Evolutionary conservation across 2,329 filamentous ascomycete genomes (phyloP), one percentile per base, ranked within the genome.

Genomic region (Stagonosporopsis chrysanthemi): DNA sequence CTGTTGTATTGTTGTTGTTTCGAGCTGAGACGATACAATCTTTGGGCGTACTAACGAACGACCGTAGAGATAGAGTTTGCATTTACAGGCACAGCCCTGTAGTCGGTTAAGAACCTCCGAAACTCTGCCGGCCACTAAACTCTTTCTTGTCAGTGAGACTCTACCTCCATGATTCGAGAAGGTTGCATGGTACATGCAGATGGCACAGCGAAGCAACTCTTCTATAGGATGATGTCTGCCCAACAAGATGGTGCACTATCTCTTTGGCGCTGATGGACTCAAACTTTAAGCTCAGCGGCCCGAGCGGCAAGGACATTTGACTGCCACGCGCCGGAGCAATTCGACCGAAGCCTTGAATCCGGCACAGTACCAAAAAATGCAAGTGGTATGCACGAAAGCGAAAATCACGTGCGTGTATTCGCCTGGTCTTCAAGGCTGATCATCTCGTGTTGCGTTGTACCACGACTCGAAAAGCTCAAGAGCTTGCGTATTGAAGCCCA

Each of bases 11-110:
- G 31, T 17, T 7, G 54, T 39, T 9, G 47, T 56, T 48, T 57
- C 48, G 48, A 48, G 48, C 54, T 48, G 48, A 47, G 29, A 52
- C 33, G 48, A 48, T 42, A 52, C 45, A 39, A 31, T 33, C 26
- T 40, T 40, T 17, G 39, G 40, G 45, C 31, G 40, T 49, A 49
- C 58, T 54, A 61, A 31, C 28, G 33, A 41, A n/a, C 29, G 19
- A 43, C 49, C 5, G 47, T 58, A 15, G 8, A 56, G 44, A 58
- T 58, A 58, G 44, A 52, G 38, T 58, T 53, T 52, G 22, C 42
- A 33, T 46, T 35, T 17, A 33, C 51, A 61, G 44, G 48, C 46
- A 38, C 36, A 43, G 40, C 51, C 55, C 44, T 52, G 51, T 38
- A 44, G 23, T 35, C 53, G 41, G 42, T 28, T 24, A 42, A 36